Base-by-base conservation (phyloP, 2,329 filamentous ascomycete species). In the Penicillium italicum region DNA sequence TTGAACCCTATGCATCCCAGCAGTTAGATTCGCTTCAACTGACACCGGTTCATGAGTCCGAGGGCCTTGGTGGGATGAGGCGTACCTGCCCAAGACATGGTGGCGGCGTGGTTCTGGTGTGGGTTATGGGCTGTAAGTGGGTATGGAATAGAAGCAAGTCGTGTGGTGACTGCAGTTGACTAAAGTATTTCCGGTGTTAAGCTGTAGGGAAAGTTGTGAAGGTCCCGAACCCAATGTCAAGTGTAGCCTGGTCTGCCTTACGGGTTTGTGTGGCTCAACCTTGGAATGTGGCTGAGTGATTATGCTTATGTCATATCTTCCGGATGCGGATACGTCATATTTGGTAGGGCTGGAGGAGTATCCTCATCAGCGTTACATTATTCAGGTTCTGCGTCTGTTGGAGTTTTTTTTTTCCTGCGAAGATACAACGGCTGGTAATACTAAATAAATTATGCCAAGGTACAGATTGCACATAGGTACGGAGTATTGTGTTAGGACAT, bases 81-180 rank as follows among this genome's bases (percentile, higher is more conserved):
- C 69, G 50, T 66, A 88, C 86, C 86, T 77, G 86, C 85, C 86
- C 85, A 88, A 76, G 85, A 88, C 85, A 88, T 88, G 60, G 72
- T 77, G 71, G 70, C 69, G 69, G 67, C 36, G 44, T 42, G 28
- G 22, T 42, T 41, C 37, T 20, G 24, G 26, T 34, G 11, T 28
- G 14, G 37, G 12, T 20, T n/a, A 16, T 28, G 7, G 12, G 9
- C 9, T 44, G 30, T 28, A n/a, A n/a, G 22, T 37, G n/a, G 30
- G 20, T 45, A 7, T 30, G 4, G 4, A n/a, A 14, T 36, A n/a
- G 31, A 34, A 30, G 14, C 1, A 2, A 42, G 42, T 30, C 5
- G 45, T 31, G 5, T 2, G 34, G 14, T 26, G 24, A 34, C 18
- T 9, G 16, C 28, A 34, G 20, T 34, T 11, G 37, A n/a, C 20